A percentile compares a stretch with the other conserved stretches of the same genome.
Evolutionary conservation across 2,329 filamentous ascomycete genomes (phyloP).

Genomic region (Claviceps quebecensis): DNA sequence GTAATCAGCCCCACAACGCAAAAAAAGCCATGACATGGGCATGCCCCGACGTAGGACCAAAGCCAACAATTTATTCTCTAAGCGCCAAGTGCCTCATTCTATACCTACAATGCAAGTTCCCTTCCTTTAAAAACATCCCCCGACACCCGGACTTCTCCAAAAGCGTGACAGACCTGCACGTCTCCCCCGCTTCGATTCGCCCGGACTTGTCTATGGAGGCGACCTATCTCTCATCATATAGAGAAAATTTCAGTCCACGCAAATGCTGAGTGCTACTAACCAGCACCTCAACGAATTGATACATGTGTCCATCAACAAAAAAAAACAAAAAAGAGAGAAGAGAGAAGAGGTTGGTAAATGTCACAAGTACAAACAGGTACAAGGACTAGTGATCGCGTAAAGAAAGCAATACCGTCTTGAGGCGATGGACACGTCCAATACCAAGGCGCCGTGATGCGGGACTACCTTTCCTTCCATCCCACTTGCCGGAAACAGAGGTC

Average conservation of each 20-base stretch:
- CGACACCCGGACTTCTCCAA: background rate
- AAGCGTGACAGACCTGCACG: conserved; percentile 20
- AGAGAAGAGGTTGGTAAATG: background rate
- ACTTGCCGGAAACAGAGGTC: background rate
- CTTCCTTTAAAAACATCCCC: background rate
- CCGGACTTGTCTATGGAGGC: background rate
- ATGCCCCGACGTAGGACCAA: background rate
- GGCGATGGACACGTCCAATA: conserved; percentile 1
- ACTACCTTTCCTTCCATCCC: background rate
- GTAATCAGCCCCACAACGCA: no score
- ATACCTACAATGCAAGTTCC: background rate
- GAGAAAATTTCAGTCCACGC: background rate
- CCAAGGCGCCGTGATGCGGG: conserved; percentile 3
- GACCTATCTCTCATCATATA: background rate
- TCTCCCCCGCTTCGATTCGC: conserved; percentile 10
- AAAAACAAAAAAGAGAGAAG: background rate
- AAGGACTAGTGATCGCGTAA: background rate
- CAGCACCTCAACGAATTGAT: background rate
- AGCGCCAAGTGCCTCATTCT: background rate
- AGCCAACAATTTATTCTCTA: background rate
- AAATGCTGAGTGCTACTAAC: background rate
- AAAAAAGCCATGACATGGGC: no score
- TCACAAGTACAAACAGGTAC: background rate
- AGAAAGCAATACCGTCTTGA: background rate
- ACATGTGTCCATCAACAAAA: background rate